Evolutionary conservation across 1,139 yeast genomes (phyloP), one percentile per base, ranked within the genome.

Genomic region (Taphrina confusa): DNA sequence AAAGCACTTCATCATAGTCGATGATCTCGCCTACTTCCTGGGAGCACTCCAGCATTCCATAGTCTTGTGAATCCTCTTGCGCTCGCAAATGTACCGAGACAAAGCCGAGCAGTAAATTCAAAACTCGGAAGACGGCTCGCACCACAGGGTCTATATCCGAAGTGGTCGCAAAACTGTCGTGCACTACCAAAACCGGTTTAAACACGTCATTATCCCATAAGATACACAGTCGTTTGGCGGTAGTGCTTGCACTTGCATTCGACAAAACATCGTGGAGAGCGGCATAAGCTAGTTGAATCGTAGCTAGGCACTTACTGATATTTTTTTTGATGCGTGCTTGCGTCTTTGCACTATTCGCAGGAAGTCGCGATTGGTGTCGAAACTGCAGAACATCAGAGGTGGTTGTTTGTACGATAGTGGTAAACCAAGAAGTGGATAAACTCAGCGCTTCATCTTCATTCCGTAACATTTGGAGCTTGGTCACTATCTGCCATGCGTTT

Each of bases 331-430:
- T 20, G 3, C 25, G 51, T 27, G 50, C 44, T 23, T 18, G 22
- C 11, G 16, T 12, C 12, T 23, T 45, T 11, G 34, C 39, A 14
- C 22, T 22, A 11, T 16, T 22, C 12, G n/a, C 27, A 34, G 12
- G 14, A 9, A 42, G 42, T 6, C 58, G 42, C n/a, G 39, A 12
- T 36, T 54, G 44, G 14, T 33, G 36, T 1, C 51, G 22, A 30
- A 54, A 54, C 23, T 37, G 58, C n/a, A 42, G 20, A 12, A 54
- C 44, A 33, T 54, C 58, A n/a, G 49, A 45, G 11, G 45, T 51
- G 11, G 44, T 44, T 9, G 58, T 39, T 18, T 27, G 34, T 8
- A 54, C 28, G 20, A 54, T 44, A 28, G 40, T 20, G 5, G 33
- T 33, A 6, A 54, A 16, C 58, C 58, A 54, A 3, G 11, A 22